phyloP scores from a whole-genome alignment of 371 early-diverging fungal species.

The Mortierella polycephala region DNA sequence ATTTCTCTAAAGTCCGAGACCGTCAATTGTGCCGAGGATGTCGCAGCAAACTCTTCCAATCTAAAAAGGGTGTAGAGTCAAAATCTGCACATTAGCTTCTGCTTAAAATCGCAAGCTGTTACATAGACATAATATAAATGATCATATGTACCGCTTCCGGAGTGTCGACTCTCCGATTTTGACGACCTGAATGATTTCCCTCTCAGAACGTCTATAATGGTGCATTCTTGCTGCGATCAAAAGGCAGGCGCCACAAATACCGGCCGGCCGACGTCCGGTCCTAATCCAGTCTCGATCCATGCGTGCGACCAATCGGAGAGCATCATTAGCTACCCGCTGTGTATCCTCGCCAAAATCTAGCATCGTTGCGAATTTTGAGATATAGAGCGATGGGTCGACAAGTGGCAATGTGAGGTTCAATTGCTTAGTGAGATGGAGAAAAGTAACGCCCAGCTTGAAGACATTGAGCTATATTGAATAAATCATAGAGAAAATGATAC shows the following conservation, averaged over 20 bases:
- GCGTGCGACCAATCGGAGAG: slow-evolving; percentile 89
- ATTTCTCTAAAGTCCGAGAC: slow-evolving; percentile 90
- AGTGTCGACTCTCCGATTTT: slow-evolving; percentile 95
- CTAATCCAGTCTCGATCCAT: slow-evolving; percentile 99
- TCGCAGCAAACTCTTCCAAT: slow-evolving; percentile 89
- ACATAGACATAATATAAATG: neutral
- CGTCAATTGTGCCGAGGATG: slow-evolving; percentile 88
- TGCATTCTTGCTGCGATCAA: slow-evolving; percentile 97
- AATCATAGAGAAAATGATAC: slow-evolving; percentile 1
- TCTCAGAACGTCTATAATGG: slow-evolving; percentile 85
- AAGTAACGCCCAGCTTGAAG: slow-evolving; percentile 94
- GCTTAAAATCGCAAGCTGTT: neutral
- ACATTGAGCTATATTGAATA: slow-evolving; percentile 76
- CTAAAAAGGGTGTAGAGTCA: slow-evolving; percentile 31
- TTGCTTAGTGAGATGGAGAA: slow-evolving; percentile 83
- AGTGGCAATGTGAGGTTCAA: slow-evolving; percentile 86
- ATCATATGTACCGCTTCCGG: slow-evolving; percentile 69
- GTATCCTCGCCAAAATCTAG: slow-evolving; percentile 95
- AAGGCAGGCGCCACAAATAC: slow-evolving; percentile 98
- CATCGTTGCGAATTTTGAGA: slow-evolving; percentile 93
- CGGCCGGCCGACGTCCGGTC: slow-evolving; percentile 97
- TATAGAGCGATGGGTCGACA: slow-evolving; percentile 97
- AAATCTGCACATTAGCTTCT: neutral
- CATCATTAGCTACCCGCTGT: slow-evolving; percentile 82
- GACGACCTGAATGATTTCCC: slow-evolving; percentile 93